Evolutionary conservation across 306 rosid genomes (phyloP), one percentile per base, ranked within the genome.

Genomic region (Rosa rugosa): DNA sequence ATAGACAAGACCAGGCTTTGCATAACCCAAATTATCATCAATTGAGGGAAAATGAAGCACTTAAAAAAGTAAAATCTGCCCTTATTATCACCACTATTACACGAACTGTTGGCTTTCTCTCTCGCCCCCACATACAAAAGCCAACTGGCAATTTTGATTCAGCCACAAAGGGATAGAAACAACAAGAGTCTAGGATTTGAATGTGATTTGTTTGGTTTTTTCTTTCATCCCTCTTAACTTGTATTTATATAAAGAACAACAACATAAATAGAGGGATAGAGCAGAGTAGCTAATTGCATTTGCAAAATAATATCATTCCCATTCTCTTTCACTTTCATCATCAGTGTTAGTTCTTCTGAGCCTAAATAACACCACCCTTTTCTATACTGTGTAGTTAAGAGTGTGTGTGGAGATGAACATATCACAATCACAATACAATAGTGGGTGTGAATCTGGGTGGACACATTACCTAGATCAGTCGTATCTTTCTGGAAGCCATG

Each of bases 381-480:
- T 54, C 62, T 10, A 1, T 38, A 44, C 36, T 74, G 6, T 56
- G 66, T 51, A 40, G 65, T 50, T 25, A 3, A 18, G 65, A 49
- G 59, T 59, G 74, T 36, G 18, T 4, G 12, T 71, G 71, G 72
- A 84, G 42, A 91, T 88, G 96, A 88, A 91, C 81, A 84, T 84
- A 76, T 82, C 98, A 53, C 73, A 85, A 80, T 86, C 97, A 80
- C 85, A 84, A 64, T 86, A 81, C 76, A 89, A 85, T 71, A 85
- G 85, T 81, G 90, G 89, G 66, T 83, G 94, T 81, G 98, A 93
- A 85, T 95, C 99, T 7, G 99, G 98, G 73, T 95, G 99, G 99
- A 95, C 99, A 5, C 79, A 75, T 78, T 95, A 95, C 72, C 85
- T 95, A 8, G 94, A 89, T 75, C 92, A 93, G 80, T 88, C 98